Evolutionary conservation across 2,329 filamentous ascomycete genomes (phyloP).

Genomic region (Chaetomiaceae sp.): DNA sequence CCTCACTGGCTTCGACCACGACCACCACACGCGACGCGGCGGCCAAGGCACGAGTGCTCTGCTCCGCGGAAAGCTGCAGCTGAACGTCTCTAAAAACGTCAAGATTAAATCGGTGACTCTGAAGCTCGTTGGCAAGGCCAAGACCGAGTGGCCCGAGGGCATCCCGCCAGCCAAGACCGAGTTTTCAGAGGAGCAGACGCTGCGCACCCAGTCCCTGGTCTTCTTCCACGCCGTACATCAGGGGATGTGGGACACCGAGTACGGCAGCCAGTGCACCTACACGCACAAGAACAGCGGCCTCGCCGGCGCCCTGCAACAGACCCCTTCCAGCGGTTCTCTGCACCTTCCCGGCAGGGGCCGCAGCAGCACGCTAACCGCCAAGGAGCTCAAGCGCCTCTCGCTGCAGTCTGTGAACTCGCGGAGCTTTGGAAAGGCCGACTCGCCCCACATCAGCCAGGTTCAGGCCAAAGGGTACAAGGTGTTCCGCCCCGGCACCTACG

Average conservation of each 20-base stretch:
- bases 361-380: slow-evolving; percentile 34
- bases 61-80: slow-evolving; percentile 72
- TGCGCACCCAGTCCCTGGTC: slow-evolving; percentile 82
- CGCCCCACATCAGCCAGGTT: slow-evolving; percentile 52
- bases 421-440: slow-evolving; percentile 78
- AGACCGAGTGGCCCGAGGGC: slow-evolving; percentile 94
- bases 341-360: slow-evolving; percentile 27
- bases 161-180: slow-evolving; percentile 84
- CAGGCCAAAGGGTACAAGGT: slow-evolving; percentile 73
- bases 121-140: slow-evolving; percentile 75
- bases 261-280: slow-evolving; percentile 58
- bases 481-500: slow-evolving; percentile 67
- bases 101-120: slow-evolving; percentile 91
- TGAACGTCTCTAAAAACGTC: slow-evolving; percentile 79
- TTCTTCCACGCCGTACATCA: slow-evolving; percentile 80
- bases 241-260: slow-evolving; percentile 51
- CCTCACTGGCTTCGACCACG: slow-evolving; percentile 70
- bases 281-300: slow-evolving; percentile 36
- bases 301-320: slow-evolving; percentile 28
- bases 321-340: slow-evolving; percentile 30
- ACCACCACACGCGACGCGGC: slow-evolving; percentile 49
- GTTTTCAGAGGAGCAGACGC: slow-evolving; percentile 73
- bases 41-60: slow-evolving; percentile 66
- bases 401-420: slow-evolving; percentile 74
- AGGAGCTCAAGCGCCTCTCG: slow-evolving; percentile 62